Percentiles rank a stretch among this genome's conserved stretches.
Evolutionary conservation across 164 flowering plant species (phyloP).

Genomic region (Sextonia rubra): DNA sequence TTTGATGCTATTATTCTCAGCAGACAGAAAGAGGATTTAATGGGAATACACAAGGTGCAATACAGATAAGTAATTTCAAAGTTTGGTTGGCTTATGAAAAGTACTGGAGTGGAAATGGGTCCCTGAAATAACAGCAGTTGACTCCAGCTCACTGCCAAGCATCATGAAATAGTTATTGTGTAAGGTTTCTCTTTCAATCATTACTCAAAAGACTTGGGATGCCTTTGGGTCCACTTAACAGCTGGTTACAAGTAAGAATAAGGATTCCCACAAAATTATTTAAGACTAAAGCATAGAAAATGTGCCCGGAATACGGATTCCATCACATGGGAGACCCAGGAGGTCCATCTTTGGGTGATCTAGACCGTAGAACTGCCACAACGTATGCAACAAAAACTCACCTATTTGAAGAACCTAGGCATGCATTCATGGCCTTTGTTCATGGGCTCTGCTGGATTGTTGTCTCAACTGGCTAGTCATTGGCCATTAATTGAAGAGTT

Average conservation of each 20-base stretch:
- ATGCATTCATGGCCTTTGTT: background rate
- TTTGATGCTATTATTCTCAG: too few relatives aligned
- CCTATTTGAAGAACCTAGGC: background rate
- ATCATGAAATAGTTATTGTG: constrained; percentile 12
- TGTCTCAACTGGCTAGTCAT: too few relatives aligned
- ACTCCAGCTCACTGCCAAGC: constrained; percentile 39
- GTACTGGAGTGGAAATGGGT: constrained; percentile 1
- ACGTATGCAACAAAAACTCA: too few relatives aligned
- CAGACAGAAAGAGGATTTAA: background rate
- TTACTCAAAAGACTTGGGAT: constrained; percentile 20
- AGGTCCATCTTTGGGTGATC: too few relatives aligned
- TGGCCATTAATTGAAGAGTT: background rate
- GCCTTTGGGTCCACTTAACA: constrained; percentile 40
- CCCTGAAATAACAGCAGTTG: constrained; percentile 12
- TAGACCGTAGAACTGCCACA: too few relatives aligned
- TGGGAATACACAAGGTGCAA: constrained; percentile 3
- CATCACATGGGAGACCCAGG: too few relatives aligned
- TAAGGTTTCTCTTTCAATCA: constrained; percentile 21
- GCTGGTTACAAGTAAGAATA: constrained; percentile 46
- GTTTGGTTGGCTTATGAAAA: constrained; percentile 18
- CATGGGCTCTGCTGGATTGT: background rate
- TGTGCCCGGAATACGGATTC: too few relatives aligned
- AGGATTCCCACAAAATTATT: constrained; percentile 17
- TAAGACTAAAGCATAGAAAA: too few relatives aligned
- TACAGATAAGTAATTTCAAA: constrained; percentile 5